Percentiles rank a stretch among this genome's conserved stretches.
These are phyloP conservation scores for Beauveria caledonica DNA, from an alignment of 2,329 filamentous ascomycete species.

Conservation along the genomic window DNA sequence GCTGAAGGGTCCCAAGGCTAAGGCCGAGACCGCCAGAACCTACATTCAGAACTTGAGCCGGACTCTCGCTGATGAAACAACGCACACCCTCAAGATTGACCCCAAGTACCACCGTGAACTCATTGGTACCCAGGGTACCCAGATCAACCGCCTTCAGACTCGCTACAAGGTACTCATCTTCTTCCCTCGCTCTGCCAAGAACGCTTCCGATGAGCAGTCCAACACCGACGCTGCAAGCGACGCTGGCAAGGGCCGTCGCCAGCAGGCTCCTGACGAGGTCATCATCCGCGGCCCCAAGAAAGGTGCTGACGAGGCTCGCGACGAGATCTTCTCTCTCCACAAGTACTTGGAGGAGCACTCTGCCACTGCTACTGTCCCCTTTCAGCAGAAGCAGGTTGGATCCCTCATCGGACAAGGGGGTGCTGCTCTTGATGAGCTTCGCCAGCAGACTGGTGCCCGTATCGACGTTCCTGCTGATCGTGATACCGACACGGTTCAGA, in stretches of 20 bases:
- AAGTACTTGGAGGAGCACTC: slow-evolving; percentile 90
- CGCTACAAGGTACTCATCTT: slow-evolving; percentile 93
- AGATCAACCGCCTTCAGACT: slow-evolving; percentile 86
- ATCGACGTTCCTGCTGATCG: slow-evolving; percentile 84
- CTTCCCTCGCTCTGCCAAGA: slow-evolving; percentile 67
- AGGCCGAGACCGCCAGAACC: slow-evolving; percentile 77
- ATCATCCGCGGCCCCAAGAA: slow-evolving; percentile 84
- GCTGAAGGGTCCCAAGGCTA: slow-evolving; percentile 90
- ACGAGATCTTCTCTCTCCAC: slow-evolving; percentile 80
- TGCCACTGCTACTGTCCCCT: slow-evolving; percentile 66
- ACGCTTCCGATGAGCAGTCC: slow-evolving; percentile 58
- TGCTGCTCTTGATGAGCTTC: slow-evolving; percentile 81
- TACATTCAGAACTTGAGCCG: slow-evolving; percentile 74
- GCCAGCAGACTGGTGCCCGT: slow-evolving; percentile 74
- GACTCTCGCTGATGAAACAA: slow-evolving; percentile 85
- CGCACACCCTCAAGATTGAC: slow-evolving; percentile 79
- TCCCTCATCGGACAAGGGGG: slow-evolving; percentile 88
- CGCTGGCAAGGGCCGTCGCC: slow-evolving; percentile 53
- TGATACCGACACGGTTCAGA: slow-evolving; percentile 70
- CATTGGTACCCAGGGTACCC: slow-evolving; percentile 78
- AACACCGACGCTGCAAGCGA: slow-evolving; percentile 63
- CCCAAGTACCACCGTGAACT: slow-evolving; percentile 91
- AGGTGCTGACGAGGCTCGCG: slow-evolving; percentile 83
- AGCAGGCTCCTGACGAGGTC: slow-evolving; percentile 82
- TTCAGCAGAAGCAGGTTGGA: slow-evolving; percentile 88